Evolutionary conservation across 176 grass and related monocot species (phyloP).

Genomic region (Dactylis glomerata): DNA sequence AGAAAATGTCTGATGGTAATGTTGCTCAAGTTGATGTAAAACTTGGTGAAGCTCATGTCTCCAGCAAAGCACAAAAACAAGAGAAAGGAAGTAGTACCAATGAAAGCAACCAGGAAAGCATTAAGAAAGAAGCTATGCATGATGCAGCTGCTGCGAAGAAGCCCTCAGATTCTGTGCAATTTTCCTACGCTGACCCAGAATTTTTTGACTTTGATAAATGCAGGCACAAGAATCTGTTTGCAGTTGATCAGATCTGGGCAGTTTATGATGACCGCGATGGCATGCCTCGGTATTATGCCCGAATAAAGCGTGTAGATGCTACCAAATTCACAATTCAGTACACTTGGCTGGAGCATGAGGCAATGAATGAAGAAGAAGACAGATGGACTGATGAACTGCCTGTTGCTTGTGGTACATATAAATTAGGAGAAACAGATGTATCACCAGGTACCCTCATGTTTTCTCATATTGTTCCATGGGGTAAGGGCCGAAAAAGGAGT

Average conservation of each 20-base stretch:
- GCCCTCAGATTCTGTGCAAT: conserved; percentile 25
- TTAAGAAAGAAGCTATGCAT: conserved; percentile 6
- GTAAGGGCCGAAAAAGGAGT: conserved; percentile 43
- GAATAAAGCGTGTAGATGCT: conserved; percentile 46
- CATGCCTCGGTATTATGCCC: conserved; percentile 88
- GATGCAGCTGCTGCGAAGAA: conserved; percentile 30
- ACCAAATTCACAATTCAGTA: conserved; percentile 39
- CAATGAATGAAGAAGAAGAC: conserved; percentile 26
- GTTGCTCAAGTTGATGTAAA: not conserved
- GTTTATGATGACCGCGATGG: conserved; percentile 74
- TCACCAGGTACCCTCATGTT: conserved; percentile 52
- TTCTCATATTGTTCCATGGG: conserved; percentile 62
- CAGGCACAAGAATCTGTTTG: conserved; percentile 53
- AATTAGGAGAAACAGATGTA: conserved; percentile 39
- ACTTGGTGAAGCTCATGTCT: conserved; percentile 16
- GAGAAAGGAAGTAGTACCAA: conserved; percentile 23
- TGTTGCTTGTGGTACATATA: conserved; percentile 60
- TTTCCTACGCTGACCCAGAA: conserved; percentile 65
- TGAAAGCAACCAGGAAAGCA: conserved; percentile 3
- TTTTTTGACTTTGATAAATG: conserved; percentile 64
- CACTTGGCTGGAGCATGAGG: conserved; percentile 68
- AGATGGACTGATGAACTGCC: conserved; percentile 64
- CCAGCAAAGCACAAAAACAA: conserved; percentile 21
- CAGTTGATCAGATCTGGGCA: conserved; percentile 76
- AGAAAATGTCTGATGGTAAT: conserved; percentile 17